Conservation (phyloP, 2,329 filamentous ascomycete species). For the Aspergillus aculeatinus region DNA sequence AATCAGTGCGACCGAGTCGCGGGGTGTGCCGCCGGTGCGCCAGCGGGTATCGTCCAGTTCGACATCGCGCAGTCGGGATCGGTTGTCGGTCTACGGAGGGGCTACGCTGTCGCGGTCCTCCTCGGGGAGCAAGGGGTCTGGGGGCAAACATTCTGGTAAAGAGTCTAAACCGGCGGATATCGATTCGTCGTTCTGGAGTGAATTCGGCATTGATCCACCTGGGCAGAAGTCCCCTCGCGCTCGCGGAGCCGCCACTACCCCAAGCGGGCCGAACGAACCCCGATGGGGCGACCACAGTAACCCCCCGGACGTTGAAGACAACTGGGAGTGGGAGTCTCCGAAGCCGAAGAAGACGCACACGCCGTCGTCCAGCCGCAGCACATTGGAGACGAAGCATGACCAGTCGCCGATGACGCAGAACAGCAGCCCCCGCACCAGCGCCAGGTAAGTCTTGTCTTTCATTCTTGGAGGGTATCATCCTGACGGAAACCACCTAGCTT, state of each 20-base stretch:
- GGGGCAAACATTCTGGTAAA: constrained; percentile 41
- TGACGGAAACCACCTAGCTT: constrained; percentile 36
- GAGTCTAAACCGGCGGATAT: constrained; percentile 43
- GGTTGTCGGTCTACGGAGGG: constrained; percentile 29
- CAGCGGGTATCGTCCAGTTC: constrained; percentile 32
- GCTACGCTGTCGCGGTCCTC: constrained; percentile 32
- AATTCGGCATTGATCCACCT: constrained; percentile 52
- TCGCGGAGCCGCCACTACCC: constrained; percentile 31
- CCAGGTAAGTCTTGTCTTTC: constrained; percentile 45
- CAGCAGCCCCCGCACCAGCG: constrained; percentile 55
- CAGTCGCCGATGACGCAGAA: constrained; percentile 46
- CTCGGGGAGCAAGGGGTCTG: constrained; percentile 29
- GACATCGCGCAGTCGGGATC: constrained; percentile 34
- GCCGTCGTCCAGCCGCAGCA: constrained; percentile 49
- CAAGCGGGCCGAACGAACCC: constrained; percentile 39
- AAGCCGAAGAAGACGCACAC: constrained; percentile 41
- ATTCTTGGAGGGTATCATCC: constrained; percentile 11
- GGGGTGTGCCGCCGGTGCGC: constrained; percentile 33
- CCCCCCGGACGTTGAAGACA: constrained; percentile 48
- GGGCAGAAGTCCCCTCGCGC: constrained; percentile 40
- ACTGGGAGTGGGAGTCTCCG: constrained; percentile 58
- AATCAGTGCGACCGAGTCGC: constrained; percentile 56
- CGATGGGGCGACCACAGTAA: constrained; percentile 27
- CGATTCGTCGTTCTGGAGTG: constrained; percentile 51
- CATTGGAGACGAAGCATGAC: constrained; percentile 50